phyloP scores from a whole-genome alignment of 768 basidiomycete species.

The Agrocybe praecox region DNA sequence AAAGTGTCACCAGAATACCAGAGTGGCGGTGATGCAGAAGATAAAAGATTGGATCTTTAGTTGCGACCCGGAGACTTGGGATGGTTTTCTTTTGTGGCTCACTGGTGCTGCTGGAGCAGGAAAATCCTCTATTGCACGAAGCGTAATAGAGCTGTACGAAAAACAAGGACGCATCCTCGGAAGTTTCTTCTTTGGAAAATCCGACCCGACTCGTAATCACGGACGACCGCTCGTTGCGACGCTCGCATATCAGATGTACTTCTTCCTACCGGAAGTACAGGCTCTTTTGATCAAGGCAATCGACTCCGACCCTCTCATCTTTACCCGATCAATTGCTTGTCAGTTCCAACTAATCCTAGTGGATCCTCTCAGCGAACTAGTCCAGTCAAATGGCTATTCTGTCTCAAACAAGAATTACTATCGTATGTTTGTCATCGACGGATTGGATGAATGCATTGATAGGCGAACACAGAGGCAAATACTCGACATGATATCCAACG shows the following conservation, averaged over 20 bases:
- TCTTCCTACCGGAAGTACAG: neutral
- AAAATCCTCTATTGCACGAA: neutral
- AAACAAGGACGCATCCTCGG: neutral
- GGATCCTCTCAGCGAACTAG: neutral
- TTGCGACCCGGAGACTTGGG: neutral
- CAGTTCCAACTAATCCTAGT: neutral
- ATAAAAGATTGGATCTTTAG: neutral
- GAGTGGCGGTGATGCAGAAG: neutral
- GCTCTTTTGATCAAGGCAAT: neutral
- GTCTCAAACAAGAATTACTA: neutral
- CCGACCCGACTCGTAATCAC: neutral
- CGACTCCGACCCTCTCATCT: neutral
- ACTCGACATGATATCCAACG: neutral
- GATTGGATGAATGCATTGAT: neutral
- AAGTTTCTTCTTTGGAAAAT: slow-evolving; percentile 15
- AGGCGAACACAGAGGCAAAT: neutral
- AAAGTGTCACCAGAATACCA: neutral
- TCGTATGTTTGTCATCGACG: neutral
- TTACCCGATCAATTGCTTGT: neutral
- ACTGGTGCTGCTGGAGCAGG: neutral
- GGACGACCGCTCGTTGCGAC: slow-evolving; percentile 3
- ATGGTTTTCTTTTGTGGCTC: neutral
- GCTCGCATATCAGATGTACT: slow-evolving; percentile 13
- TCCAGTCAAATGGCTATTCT: neutral
- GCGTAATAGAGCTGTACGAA: slow-evolving; percentile 3